Evolutionary conservation across 495 filamentous ascomycete species (phyloP), one percentile per base, ranked within the genome.

Genomic region (Evansstolkia leycettana): DNA sequence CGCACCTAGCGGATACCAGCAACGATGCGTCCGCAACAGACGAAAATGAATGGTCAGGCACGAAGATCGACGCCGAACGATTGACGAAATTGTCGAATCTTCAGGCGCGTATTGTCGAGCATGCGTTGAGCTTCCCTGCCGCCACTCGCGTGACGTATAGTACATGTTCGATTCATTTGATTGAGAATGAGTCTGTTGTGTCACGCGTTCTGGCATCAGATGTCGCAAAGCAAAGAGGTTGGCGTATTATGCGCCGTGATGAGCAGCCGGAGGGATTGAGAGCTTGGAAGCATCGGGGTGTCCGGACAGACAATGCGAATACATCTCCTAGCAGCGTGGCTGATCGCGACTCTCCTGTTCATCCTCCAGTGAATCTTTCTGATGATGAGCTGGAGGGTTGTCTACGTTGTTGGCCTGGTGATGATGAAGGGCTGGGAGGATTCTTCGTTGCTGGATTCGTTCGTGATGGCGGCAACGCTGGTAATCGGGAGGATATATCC

Each of bases 111-210:
- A 72, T 93, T 11, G 63, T 94, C 5, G 69, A 80, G 36, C 86
- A 92, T 51, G 89, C 90, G 0, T 75, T 96, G 54, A 52, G 58
- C 16, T 98, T 94, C 43, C 82, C 87, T 0, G 58, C 67, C n/a
- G 86, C 85, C 0, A 64, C 50, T 2, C 79, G 69, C 46, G 80
- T 96, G 26, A 82, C 81, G 0, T 98, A 98, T 51, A 88, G 81
- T 27, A 98, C 90, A 0, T 98, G 90, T 51, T 96, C 90, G 0
- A 64, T 93, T 16, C 73, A 94, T 52, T 62, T 76, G 1, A 68
- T 78, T 25, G 90, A 98, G 54, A 96, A 98, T 48, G 90, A 98
- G 52, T 51, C 66, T 16, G 90, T 95, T 0, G 86, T 94, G 6
- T 34, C 75, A 12, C 63, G 69, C 14, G 78, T 86, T 5, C 52